These are phyloP conservation scores for Gracilaria domingensis DNA, from an alignment of 23 red algal genomes.

Conservation along the genomic window DNA sequence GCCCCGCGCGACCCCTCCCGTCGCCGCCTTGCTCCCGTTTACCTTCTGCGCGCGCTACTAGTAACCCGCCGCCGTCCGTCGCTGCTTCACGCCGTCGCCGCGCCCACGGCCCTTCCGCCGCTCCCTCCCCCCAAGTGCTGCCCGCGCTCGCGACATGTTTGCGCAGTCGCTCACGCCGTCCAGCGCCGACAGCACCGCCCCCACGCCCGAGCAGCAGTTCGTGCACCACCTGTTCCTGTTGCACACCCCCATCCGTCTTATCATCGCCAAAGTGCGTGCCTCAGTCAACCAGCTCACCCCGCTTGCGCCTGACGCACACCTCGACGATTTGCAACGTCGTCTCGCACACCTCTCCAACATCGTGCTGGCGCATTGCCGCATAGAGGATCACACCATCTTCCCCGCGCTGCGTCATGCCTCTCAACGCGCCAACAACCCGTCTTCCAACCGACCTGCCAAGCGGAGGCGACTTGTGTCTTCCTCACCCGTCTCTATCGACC, in stretches of 20 bases:
- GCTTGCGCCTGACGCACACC: conserved; percentile 47
- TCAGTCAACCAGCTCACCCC: conserved; percentile 42
- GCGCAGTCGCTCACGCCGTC: conserved; percentile 9
- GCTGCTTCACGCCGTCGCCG: too few species aligned
- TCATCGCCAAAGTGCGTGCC: conserved; percentile 31
- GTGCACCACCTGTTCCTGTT: conserved; percentile 33
- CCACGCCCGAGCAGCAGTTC: conserved; percentile 7
- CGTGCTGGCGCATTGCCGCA: conserved; percentile 5
- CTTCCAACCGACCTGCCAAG: background rate
- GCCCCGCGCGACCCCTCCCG: too few species aligned
- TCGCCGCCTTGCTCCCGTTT: background rate
- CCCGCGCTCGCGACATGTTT: background rate
- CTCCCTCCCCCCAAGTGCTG: too few species aligned
- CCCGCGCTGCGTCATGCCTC: conserved; percentile 20
- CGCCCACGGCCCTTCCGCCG: too few species aligned
- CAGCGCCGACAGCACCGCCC: too few species aligned
- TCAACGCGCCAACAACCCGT: background rate
- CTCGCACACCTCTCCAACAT: conserved; percentile 27
- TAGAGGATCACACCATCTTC: conserved; percentile 42
- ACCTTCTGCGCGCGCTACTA: too few species aligned
- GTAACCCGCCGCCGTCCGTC: too few species aligned
- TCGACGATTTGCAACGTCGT: conserved; percentile 57
- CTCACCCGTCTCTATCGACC: conserved; percentile 20
- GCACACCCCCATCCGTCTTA: conserved; percentile 39
- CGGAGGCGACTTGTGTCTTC: conserved; percentile 12